Evolutionary conservation across 2,329 filamentous ascomycete genomes (phyloP).

Genomic region (Ophiostoma sp.): DNA sequence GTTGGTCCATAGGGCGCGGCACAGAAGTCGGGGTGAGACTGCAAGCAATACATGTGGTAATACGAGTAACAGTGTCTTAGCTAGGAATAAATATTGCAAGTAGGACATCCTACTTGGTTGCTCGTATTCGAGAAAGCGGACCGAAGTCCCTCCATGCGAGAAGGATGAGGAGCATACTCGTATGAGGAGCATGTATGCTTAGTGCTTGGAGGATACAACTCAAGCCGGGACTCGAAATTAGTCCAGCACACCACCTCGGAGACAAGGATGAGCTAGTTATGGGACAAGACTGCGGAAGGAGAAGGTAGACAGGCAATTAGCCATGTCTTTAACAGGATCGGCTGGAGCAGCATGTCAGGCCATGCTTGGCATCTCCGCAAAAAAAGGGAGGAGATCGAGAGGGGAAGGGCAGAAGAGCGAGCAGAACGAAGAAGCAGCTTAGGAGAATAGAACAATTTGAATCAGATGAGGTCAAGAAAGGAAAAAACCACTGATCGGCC

Average conservation of each 20-base stretch:
- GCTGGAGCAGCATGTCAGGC: constrained; percentile 15
- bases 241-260: constrained; percentile 19
- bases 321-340: constrained; percentile 10
- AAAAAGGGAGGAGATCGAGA: neutral
- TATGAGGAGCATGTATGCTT: no score
- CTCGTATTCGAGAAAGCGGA: neutral
- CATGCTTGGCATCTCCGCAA: constrained; percentile 10
- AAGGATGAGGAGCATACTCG: neutral
- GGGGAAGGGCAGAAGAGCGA: neutral
- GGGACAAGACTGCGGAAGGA: neutral
- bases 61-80: no score
- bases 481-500: neutral
- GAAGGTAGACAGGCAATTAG: neutral
- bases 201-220: constrained; percentile 1
- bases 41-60: no score
- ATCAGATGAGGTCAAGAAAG: constrained; percentile 3
- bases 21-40: neutral
- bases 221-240: constrained; percentile 7
- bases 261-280: constrained; percentile 21
- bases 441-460: neutral
- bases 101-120: no score
- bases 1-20: neutral
- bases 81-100: no score
- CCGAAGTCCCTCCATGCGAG: constrained; percentile 9
- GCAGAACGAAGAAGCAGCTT: neutral